phyloP scores from a whole-genome alignment of 306 rosid genomes.

The Gillenia trifoliata region DNA sequence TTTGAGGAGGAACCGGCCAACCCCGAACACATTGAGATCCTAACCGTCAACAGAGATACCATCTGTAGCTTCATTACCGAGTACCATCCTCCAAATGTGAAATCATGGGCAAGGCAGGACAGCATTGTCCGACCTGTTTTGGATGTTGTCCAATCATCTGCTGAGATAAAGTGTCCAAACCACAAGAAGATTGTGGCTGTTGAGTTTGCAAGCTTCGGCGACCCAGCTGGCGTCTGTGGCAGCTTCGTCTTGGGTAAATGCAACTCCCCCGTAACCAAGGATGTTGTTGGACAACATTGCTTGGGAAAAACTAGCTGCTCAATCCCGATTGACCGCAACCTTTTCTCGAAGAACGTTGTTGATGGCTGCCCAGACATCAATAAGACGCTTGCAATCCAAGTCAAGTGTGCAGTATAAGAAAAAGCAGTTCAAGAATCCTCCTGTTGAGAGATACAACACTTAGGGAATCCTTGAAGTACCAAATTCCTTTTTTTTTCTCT shows the following conservation, averaged over 20 bases:
- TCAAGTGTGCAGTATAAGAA: not conserved
- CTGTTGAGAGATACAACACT: too few species aligned
- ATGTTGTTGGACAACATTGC: constrained; percentile 2
- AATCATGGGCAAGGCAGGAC: constrained; percentile 3
- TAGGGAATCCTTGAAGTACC: too few species aligned
- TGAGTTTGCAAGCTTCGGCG: constrained; percentile 19
- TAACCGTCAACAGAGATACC: constrained; percentile 12
- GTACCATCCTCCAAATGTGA: constrained; percentile 7
- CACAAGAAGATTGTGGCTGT: not conserved
- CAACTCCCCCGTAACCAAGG: constrained; percentile 1
- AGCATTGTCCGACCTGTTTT: not conserved
- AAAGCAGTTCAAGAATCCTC: too few species aligned
- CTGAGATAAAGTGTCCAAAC: constrained; percentile 5
- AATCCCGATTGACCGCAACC: not conserved
- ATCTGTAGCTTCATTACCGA: constrained; percentile 10
- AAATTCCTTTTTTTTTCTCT: too few species aligned
- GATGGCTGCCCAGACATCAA: not conserved
- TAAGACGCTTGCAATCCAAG: constrained; percentile 8
- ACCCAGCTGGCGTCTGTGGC: constrained; percentile 9
- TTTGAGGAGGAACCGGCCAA: constrained; percentile 12
- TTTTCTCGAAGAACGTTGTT: not conserved
- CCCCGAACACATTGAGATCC: constrained; percentile 7
- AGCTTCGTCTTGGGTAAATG: constrained; percentile 4
- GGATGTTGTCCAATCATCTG: not conserved
- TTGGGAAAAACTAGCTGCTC: not conserved